These are phyloP conservation scores for Breynia disticha DNA, from an alignment of 441 rosid genomes.

Conservation along the genomic window DNA sequence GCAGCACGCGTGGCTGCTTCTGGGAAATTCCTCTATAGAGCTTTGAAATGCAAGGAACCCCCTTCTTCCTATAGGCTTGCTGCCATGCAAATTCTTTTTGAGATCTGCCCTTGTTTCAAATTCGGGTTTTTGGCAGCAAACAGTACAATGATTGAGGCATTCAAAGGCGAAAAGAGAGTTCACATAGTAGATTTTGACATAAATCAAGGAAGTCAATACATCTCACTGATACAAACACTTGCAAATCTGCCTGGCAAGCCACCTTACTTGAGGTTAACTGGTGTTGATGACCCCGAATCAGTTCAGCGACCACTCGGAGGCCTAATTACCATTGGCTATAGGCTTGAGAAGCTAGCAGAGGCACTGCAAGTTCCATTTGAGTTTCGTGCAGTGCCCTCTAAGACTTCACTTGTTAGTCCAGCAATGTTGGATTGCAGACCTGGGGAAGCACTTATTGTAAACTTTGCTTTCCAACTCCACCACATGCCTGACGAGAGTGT, in stretches of 20 bases:
- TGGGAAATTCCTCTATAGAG: slow-evolving; percentile 72
- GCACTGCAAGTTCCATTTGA: slow-evolving; percentile 55
- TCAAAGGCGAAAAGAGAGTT: slow-evolving; percentile 62
- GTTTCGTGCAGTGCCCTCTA: slow-evolving; percentile 67
- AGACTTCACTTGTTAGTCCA: slow-evolving; percentile 62
- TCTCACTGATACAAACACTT: slow-evolving; percentile 64
- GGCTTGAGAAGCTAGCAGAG: slow-evolving; percentile 75
- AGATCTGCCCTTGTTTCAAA: slow-evolving; percentile 94
- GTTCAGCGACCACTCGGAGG: slow-evolving; percentile 85
- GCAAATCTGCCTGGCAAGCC: slow-evolving; percentile 40
- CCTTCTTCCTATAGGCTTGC: slow-evolving; percentile 93
- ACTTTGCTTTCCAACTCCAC: slow-evolving; percentile 95
- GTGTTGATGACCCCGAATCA: slow-evolving; percentile 93
- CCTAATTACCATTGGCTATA: slow-evolving; percentile 57
- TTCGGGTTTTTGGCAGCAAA: slow-evolving; percentile 94
- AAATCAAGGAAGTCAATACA: slow-evolving; percentile 94
- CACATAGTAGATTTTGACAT: slow-evolving; percentile 92
- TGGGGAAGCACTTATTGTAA: slow-evolving; percentile 72
- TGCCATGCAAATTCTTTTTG: slow-evolving; percentile 97
- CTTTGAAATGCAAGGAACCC: slow-evolving; percentile 96
- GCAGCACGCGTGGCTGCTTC: slow-evolving; percentile 93
- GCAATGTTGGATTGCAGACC: slow-evolving; percentile 48
- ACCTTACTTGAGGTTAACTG: slow-evolving; percentile 71
- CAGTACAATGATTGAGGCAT: slow-evolving; percentile 75
- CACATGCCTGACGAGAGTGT: slow-evolving; percentile 99